Evolutionary conservation across 768 basidiomycete species (phyloP).

Genomic region (Pulveroboletus ravenelii): DNA sequence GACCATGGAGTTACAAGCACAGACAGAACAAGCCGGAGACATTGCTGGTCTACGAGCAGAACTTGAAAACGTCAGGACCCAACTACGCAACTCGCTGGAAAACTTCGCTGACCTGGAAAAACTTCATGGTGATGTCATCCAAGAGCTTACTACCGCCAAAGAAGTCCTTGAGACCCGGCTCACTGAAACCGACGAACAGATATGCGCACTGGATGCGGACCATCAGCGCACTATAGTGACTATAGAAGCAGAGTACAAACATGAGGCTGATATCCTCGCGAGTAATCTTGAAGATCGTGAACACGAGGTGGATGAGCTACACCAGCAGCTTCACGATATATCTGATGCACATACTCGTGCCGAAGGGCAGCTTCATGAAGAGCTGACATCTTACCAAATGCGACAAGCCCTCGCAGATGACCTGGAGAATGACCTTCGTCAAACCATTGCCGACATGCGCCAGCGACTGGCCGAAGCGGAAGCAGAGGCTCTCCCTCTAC

Average conservation of each 20-base stretch:
- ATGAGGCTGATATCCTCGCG: slow-evolving; percentile 34
- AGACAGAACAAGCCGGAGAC: slow-evolving; percentile 12
- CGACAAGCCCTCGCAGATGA: slow-evolving; percentile 30
- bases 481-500: slow-evolving; percentile 32
- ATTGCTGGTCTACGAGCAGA: slow-evolving; percentile 20
- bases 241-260: slow-evolving; percentile 34
- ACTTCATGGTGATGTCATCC: slow-evolving; percentile 20
- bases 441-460: slow-evolving; percentile 34
- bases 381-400: slow-evolving; percentile 25
- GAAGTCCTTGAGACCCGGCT: slow-evolving; percentile 32
- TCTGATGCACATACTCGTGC: slow-evolving; percentile 31
- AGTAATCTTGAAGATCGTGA: slow-evolving; percentile 36
- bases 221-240: slow-evolving; percentile 11
- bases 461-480: slow-evolving; percentile 41
- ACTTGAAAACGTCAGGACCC: slow-evolving; percentile 22
- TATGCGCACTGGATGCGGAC: slow-evolving; percentile 28
- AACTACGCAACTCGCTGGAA: slow-evolving; percentile 18
- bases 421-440: slow-evolving; percentile 32
- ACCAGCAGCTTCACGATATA: slow-evolving; percentile 37
- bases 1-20: slow-evolving; percentile 15
- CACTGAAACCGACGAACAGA: slow-evolving; percentile 17
- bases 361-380: slow-evolving; percentile 24
- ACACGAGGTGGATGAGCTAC: slow-evolving; percentile 31
- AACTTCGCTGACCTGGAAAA: slow-evolving; percentile 25
- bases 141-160: slow-evolving; percentile 22